phyloP scores from a whole-genome alignment of 306 rosid species.

The Quercus dentata region DNA sequence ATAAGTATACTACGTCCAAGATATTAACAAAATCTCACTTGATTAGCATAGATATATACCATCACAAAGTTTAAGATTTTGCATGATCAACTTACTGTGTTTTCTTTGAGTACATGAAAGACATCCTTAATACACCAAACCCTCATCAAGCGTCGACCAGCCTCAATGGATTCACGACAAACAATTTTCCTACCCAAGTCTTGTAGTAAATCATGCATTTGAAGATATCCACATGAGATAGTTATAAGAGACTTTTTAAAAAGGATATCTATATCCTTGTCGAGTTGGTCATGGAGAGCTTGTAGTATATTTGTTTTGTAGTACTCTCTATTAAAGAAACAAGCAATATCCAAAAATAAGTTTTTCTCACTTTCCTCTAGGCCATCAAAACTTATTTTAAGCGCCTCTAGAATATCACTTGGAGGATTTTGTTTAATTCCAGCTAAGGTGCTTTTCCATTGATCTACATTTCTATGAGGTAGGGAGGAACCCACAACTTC shows the following conservation, averaged over 20 bases:
- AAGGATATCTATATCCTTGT: not conserved
- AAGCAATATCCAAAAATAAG: not conserved
- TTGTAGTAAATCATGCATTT: not conserved
- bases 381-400: not conserved
- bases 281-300: no score
- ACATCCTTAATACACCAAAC: conserved; percentile 8
- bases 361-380: not conserved
- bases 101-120: not conserved
- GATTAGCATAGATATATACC: not conserved
- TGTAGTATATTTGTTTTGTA: not conserved
- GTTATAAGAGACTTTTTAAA: not conserved
- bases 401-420: not conserved
- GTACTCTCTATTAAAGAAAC: not conserved
- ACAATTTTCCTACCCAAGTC: not conserved
- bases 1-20: no score
- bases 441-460: not conserved
- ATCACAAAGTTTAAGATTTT: not conserved
- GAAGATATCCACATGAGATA: not conserved
- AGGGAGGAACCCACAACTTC: not conserved
- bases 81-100: not conserved
- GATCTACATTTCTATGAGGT: rapidly evolving
- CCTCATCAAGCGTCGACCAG: not conserved
- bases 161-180: not conserved
- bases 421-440: not conserved
- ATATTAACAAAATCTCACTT: not conserved